Evolutionary conservation across 345 rosid species (phyloP), one percentile per base, ranked within the genome.

Genomic region (Iberis pinnata): DNA sequence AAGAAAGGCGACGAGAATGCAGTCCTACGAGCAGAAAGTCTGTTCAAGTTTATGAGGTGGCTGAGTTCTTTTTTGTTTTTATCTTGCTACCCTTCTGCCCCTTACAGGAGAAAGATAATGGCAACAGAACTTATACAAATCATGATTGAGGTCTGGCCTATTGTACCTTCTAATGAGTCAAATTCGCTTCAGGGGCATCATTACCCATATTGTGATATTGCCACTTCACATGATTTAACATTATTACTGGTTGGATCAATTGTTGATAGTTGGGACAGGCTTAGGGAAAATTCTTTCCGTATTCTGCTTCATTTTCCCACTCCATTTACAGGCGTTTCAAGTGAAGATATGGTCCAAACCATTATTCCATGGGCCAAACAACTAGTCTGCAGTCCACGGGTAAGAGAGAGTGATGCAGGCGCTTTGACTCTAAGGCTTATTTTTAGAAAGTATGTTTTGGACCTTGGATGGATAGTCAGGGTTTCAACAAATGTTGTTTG

Each of bases 401-500:
- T 90, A 58, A 84, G 98, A 68, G 98, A 90, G 81, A 90, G 96
- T 71, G 98, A 90, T 64, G 98, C 92, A 50, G 98, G 98, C 38
- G 78, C 98, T 37, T 64, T 90, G 67, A 78, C 86, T 37, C 64
- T 87, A 17, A 75, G 87, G 70, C 98, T 90, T 60, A 64, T 90
- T 61, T 87, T 90, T 63, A 73, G 89, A 64, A 90, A 87, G 74
- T 90, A 90, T 65, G 96, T 82, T 15, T 59, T 84, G 73, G 98
- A 90, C 39, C 86, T 76, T 24, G 89, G 89, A 36, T 87, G 89
- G 95, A 63, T 55, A 43, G 82, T 90, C 36, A 73, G 72, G 67
- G 84, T 76, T 50, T 76, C 92, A 20, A 74, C 27, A 58, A 59
- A 78, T 61, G 80, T 68, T 47, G 70, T 47, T 31, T 82, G 78